Conservation (phyloP, 2,329 filamentous ascomycete genomes). For the Ceratocystis huliohia region DNA sequence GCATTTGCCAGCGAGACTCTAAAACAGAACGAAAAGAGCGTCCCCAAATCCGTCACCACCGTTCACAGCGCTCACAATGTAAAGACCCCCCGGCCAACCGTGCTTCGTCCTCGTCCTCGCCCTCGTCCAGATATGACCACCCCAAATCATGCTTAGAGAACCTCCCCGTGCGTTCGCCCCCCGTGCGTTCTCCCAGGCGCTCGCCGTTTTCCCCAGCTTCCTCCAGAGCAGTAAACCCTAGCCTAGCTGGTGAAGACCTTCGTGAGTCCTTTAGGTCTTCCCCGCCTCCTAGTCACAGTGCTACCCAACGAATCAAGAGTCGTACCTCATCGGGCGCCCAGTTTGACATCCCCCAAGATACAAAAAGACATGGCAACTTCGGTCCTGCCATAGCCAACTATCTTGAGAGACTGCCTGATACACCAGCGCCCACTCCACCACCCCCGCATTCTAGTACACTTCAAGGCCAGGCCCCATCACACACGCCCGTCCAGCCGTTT, state of each 20-base stretch:
- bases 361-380: conserved; percentile 5
- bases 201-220: neutral
- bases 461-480: neutral
- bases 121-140: neutral
- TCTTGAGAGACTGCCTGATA: conserved; percentile 14
- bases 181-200: no score
- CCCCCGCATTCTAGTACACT: conserved; percentile 2
- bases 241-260: neutral
- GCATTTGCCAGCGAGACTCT: conserved; percentile 7
- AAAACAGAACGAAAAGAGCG: neutral
- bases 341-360: conserved; percentile 4
- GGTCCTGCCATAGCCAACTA: conserved; percentile 10
- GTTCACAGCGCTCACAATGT: conserved; percentile 1
- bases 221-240: neutral
- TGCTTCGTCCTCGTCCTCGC: neutral
- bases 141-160: neutral
- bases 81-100: neutral
- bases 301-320: conserved; percentile 15
- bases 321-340: conserved; percentile 2
- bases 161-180: neutral
- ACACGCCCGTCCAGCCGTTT: neutral
- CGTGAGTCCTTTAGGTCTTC: neutral
- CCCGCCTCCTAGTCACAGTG: conserved; percentile 16
- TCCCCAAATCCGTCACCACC: neutral
- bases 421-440: conserved; percentile 18